phyloP scores from a whole-genome alignment of 768 basidiomycete species.

The Polyporus arcularius region DNA sequence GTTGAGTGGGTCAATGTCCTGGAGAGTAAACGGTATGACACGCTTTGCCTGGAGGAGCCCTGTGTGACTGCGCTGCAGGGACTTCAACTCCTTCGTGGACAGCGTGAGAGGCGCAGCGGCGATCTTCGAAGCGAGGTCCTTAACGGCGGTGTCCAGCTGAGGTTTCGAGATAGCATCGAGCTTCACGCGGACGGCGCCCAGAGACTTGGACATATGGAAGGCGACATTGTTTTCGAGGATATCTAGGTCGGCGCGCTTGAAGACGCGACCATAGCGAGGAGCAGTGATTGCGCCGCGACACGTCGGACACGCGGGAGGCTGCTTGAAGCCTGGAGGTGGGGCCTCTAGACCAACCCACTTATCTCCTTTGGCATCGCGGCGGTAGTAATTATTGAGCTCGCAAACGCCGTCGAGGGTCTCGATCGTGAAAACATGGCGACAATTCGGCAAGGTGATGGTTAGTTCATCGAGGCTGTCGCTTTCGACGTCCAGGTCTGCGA shows the following conservation, averaged over 20 bases:
- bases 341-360: conserved; percentile 46
- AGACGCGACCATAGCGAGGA: conserved; percentile 60
- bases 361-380: conserved; percentile 33
- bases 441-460: conserved; percentile 60
- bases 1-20: conserved; percentile 31
- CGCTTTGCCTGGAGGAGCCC: conserved; percentile 18
- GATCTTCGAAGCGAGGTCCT: conserved; percentile 1
- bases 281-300: conserved; percentile 60
- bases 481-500: conserved; percentile 49
- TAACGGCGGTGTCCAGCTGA: conserved; percentile 1
- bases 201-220: conserved; percentile 47
- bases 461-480: conserved; percentile 45
- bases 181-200: conserved; percentile 33
- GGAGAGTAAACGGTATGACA: conserved; percentile 27
- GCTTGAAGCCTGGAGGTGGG: conserved; percentile 41
- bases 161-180: conserved; percentile 34
- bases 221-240: conserved; percentile 66
- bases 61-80: conserved; percentile 16
- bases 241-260: conserved; percentile 64
- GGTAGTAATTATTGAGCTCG: conserved; percentile 53
- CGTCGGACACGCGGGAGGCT: conserved; percentile 59
- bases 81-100: conserved; percentile 7
- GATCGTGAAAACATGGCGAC: conserved; percentile 68
- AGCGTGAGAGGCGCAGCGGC: background rate
- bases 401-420: conserved; percentile 69